Base-by-base conservation (phyloP, 1,139 yeast species). In the Magnusiomyces ingens region DNA sequence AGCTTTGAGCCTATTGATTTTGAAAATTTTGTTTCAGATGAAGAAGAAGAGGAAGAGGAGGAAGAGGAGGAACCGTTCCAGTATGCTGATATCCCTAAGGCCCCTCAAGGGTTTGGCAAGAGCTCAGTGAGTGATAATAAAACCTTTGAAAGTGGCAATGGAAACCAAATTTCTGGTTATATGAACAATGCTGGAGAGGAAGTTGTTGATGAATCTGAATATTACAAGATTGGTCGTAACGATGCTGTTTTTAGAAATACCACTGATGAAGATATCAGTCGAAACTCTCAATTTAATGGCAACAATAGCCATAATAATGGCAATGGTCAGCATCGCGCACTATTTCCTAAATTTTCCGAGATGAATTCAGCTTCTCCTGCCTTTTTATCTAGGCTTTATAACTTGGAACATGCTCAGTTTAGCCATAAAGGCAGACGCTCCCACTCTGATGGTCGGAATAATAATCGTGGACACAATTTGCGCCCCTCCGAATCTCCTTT, bases 1-100 rank as follows among this genome's bases (percentile, higher is more conserved):
- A 36, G 37, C 10, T 54, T 47, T 40, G 46, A 41, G 5, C 35
- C 19, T 18, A 49, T 46, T 29, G 51, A 36, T 21, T 40, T 53
- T 35, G 50, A 49, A 29, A n/a, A 12, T 12, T 5, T 36, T 12
- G 32, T 26, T 26, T 26, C 8, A 26, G 11, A 36, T 5, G 17
- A 36, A 36, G 17, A 36, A 13, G 40, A 36, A n/a, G 52, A 49
- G 5, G 37, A 42, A 10, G 13, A 32, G 15, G 17, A 13, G 21
- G 50, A 48, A 36, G 45, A 48, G 13, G 40, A 36, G 5, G 40
- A 36, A n/a, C 40, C 40, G n/a, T 36, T 36, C 11, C 17, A 13
- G n/a, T 36, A 36, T 36, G 17, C n/a, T 13, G 50, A 37, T 46
- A 18, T 13, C 1, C 22, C 35, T 11, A 26, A 17, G 22, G 49